Evolutionary conservation across 2,329 filamentous ascomycete genomes (phyloP), one percentile per base, ranked within the genome.

Genomic region (Calonectria pauciramosa): DNA sequence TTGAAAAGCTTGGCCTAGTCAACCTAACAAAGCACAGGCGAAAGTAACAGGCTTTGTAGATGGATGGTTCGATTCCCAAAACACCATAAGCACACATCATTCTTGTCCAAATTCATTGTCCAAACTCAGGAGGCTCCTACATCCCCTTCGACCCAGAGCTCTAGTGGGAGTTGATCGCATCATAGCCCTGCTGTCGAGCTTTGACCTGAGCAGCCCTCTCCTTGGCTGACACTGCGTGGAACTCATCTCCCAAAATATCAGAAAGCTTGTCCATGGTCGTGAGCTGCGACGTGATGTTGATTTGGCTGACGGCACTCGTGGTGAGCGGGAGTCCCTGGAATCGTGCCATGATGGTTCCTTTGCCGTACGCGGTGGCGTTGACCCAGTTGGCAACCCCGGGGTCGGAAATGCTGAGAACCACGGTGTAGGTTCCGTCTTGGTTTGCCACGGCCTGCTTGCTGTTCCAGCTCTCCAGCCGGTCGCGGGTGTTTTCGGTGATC

Each of bases 391-490:
- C 26, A 41, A 41, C 23, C 20, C 56, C 56, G 3, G 56, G 56
- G n/a, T 63, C 34, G 7, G 23, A 20, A 11, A 38, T 38, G 23
- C 56, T 63, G 23, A 41, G 34, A 4, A 41, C 56, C 23, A 63
- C 9, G 1, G 34, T 63, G 14, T 20, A 63, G 8, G 34, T 63
- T 28, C 56, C 56, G 18, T 63, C 36, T 3, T 4, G 13, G 34
- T 63, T 63, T 3, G 56, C 56, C 16, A 63, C 14, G 14, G 56
- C 56, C 36, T 63, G 36, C 32, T 63, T 41, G 34, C 36, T 63
- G 32, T 63, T 63, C 56, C 56, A 63, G 36, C 56, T 63, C 56
- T 63, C 56, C 36, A 63, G n/a, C 7, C 26, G 56, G 13, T 63
- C 56, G 26, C 56, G 56, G 6, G 56, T 9, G 13, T 28, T 63